phyloP scores from a whole-genome alignment of 164 flowering plant genomes.

The Aristolochia californica region DNA sequence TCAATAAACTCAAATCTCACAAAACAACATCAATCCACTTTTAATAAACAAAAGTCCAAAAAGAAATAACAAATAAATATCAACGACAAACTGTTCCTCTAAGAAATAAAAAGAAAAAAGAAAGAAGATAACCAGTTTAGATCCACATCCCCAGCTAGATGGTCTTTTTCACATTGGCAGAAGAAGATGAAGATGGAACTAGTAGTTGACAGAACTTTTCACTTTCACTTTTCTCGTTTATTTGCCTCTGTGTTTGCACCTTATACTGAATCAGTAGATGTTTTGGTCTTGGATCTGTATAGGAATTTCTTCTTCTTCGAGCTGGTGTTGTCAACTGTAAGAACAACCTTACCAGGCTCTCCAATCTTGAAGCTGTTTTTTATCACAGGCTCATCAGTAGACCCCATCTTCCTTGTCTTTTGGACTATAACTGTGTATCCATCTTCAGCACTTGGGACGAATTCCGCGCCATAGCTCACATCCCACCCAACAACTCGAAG shows the following conservation, averaged over 20 bases:
- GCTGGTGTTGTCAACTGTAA: conserved; percentile 63
- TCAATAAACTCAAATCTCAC: conserved; percentile 6
- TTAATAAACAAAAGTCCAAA: not conserved
- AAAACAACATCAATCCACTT: conserved; percentile 7
- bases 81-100: not conserved
- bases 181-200: not conserved
- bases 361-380: conserved; percentile 50
- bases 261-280: conserved; percentile 10
- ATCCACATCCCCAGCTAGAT: not conserved
- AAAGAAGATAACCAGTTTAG: not conserved
- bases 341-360: conserved; percentile 66
- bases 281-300: conserved; percentile 69
- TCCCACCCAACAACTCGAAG: conserved; percentile 79
- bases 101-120: not conserved
- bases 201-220: not conserved
- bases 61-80: conserved; percentile 2
- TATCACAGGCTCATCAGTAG: conserved; percentile 53
- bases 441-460: conserved; percentile 51
- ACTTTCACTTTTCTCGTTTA: not conserved
- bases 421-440: conserved; percentile 65
- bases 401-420: conserved; percentile 47
- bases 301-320: conserved; percentile 91
- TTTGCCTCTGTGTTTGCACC: too few relatives aligned
- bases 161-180: not conserved
- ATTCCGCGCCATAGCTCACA: conserved; percentile 64